Base-by-base conservation (phyloP, 2,329 filamentous ascomycete genomes). In the Aspergillus flavus region DNA sequence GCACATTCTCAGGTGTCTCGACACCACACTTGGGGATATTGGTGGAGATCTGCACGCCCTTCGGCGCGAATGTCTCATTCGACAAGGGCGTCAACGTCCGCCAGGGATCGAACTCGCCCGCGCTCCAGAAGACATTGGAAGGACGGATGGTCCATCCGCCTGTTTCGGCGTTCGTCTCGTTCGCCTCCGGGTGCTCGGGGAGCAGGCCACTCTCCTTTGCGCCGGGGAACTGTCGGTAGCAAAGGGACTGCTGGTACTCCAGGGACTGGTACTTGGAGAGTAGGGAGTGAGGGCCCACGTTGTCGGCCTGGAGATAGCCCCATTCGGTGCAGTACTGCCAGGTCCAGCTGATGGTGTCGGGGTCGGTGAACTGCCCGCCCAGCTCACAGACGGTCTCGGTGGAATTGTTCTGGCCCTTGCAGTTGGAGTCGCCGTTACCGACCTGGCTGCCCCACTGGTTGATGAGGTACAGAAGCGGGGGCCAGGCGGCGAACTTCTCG, bases 311-410 rank as follows among this genome's bases (percentile, higher is more conserved):
- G 69, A 80, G 82, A 70, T 76, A 85, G 10, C 83, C 84, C 80
- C 80, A 85, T 69, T 86, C 78, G 2, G 80, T 83, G 72, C 84
- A 86, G 68, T 81, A 83, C 67, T 86, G 83, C 82, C 82, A 85
- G 0, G 74, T 79, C 82, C 82, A 85, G 57, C 73, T 72, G 64
- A 84, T 81, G 2, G 63, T 68, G 10, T 75, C 66, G 0, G 82
- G 76, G 4, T 80, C 75, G 3, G 68, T 67, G 48, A 76, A 71
- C 9, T 63, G 66, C 19, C 71, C 65, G 46, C 79, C 72, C 36
- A 84, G 66, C 32, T 79, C 69, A 65, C 82, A 84, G 2, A 75
- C 66, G 0, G 71, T 58, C 1, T 74, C 69, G 32, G 65, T 50
- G 2, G 63, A 66, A 10, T 58, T 41, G 21, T 74, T 65, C 1